These are phyloP conservation scores for Dipteronia sinensis DNA, from an alignment of 345 rosid genomes.

Conservation along the genomic window DNA sequence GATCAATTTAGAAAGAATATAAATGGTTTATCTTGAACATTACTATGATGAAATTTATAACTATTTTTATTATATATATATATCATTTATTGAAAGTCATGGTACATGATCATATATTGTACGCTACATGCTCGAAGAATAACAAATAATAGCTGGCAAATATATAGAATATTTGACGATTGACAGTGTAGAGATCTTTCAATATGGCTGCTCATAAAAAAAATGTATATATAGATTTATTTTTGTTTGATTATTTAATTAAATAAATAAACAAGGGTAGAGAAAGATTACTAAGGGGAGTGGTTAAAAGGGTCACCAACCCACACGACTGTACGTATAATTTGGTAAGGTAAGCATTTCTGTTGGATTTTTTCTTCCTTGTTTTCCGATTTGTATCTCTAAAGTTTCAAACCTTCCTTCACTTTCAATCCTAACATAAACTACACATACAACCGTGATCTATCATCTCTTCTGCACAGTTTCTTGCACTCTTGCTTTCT, in stretches of 20 bases:
- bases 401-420: slow-evolving; percentile 21
- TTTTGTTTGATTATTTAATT: not conserved
- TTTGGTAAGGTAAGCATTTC: slow-evolving; percentile 35
- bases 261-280: slow-evolving; percentile 3
- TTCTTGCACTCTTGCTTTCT: slow-evolving; percentile 21
- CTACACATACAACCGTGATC: not conserved
- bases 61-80: no score
- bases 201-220: not conserved
- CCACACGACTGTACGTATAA: slow-evolving; percentile 38
- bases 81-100: not conserved
- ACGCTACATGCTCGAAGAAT: not conserved
- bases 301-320: slow-evolving; percentile 71
- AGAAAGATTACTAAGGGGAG: slow-evolving; percentile 31
- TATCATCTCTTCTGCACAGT: not conserved
- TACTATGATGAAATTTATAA: no score
- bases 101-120: not conserved
- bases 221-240: not conserved
- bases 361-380: slow-evolving; percentile 19
- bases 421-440: slow-evolving; percentile 64
- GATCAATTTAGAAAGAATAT: no score
- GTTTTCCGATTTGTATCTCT: slow-evolving; percentile 20
- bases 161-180: slow-evolving; percentile 22
- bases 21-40: no score
- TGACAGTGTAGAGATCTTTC: not conserved
- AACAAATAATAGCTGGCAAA: not conserved